These are phyloP conservation scores for Penicillium sp. DNA, from an alignment of 2,329 filamentous ascomycete species.

Conservation along the genomic window DNA sequence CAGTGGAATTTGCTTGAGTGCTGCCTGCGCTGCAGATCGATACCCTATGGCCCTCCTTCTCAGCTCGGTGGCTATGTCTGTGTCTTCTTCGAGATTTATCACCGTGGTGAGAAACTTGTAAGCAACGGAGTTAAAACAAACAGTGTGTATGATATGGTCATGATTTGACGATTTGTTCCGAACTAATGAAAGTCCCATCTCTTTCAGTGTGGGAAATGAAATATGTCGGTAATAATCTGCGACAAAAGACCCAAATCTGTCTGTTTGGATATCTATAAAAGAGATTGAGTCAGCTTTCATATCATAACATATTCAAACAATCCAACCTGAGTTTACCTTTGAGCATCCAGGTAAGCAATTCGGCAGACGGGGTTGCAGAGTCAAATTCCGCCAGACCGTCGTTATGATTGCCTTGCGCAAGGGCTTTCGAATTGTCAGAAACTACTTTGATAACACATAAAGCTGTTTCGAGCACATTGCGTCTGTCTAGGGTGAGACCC, in stretches of 20 bases:
- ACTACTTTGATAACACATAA: conserved; percentile 10
- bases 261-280: conserved; percentile 17
- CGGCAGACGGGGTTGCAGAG: conserved; percentile 12
- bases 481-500: conserved; percentile 10
- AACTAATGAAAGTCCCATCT: conserved; percentile 21
- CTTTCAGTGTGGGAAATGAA: conserved; percentile 15
- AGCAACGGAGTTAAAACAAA: conserved; percentile 22
- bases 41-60: background rate
- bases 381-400: background rate
- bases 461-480: conserved; percentile 16
- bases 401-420: background rate
- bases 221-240: conserved; percentile 24
- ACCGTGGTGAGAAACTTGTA: conserved; percentile 23
- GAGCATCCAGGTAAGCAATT: conserved; percentile 24
- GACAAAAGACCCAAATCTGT: conserved; percentile 20
- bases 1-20: conserved; percentile 18
- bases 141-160: conserved; percentile 17
- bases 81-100: conserved; percentile 2
- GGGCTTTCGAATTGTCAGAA: background rate
- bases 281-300: background rate
- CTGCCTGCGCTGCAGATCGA: conserved; percentile 12
- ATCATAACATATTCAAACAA: background rate
- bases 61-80: conserved; percentile 1
- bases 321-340: conserved; percentile 13
- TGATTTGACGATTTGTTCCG: conserved; percentile 3